Base-by-base conservation (phyloP, 805 yeast genomes). In the Zygosaccharomyces bisporus region DNA sequence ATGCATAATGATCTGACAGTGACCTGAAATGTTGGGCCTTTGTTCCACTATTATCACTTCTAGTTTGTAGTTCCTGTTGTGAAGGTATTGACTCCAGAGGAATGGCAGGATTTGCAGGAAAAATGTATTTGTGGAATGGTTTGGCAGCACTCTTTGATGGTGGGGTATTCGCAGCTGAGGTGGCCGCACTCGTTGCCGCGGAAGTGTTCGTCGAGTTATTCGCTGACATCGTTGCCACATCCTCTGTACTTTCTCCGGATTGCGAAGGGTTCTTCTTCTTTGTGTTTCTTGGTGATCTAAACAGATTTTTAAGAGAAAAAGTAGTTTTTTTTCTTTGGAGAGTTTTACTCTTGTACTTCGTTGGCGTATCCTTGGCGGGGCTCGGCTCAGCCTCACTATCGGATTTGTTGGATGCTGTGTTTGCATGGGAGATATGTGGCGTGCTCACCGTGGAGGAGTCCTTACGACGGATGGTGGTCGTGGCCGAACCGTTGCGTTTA, bases 301-400 rank as follows among this genome's bases (percentile, higher is more conserved):
- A 64, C 16, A 64, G 39, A 33, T 53, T 61, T 39, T 57, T 64
- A 18, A 64, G 42, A 2, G 65, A 61, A 20, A 54, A 56, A 18
- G 66, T 54, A 3, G 58, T 46, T 45, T 63, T 61, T 39, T 60
- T 57, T 38, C 55, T 56, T 42, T 62, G 66, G 27, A 14, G 14
- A n/a, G 29, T 2, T n/a, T 34, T 20, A 29, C 17, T 8, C 6
- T n/a, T 14, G 14, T 25, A 20, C 32, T 37, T 37, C 13, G 40
- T 37, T 6, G 40, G 40, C 12, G 40, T 37, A 37, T 25, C 32
- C 30, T 25, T 24, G 9, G 40, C 20, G 3, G 32, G 30, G 16
- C 21, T 25, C 21, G 18, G n/a, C 10, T 25, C 21, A 37, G 32
- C 16, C 17, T 37, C 40, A 24, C 40, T 9, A 16, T 25, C 33